Evolutionary conservation across 768 basidiomycete genomes (phyloP).

Genomic region (Strobilomyces dryophilus): DNA sequence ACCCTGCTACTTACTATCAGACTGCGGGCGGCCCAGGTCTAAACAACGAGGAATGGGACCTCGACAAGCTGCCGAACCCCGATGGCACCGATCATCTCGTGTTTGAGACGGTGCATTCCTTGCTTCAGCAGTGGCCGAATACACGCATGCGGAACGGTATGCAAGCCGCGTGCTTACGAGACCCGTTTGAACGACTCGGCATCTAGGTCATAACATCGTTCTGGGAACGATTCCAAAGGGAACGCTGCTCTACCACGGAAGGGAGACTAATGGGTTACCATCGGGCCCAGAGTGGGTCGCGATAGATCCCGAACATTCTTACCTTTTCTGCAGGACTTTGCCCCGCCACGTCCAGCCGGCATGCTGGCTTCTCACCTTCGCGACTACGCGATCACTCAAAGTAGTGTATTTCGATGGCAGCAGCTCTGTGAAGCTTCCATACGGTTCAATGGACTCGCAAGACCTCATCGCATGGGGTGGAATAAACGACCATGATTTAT

Average conservation of each 20-base stretch:
- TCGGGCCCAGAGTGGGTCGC: conserved; percentile 29
- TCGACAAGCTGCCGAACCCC: background rate
- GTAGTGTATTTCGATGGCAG: conserved; percentile 30
- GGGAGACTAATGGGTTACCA: conserved; percentile 15
- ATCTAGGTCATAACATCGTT: conserved; percentile 15
- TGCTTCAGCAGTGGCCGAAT: conserved; percentile 40
- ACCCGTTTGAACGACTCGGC: background rate
- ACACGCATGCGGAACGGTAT: conserved; percentile 41
- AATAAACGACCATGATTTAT: conserved; percentile 11
- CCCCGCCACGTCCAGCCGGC: background rate
- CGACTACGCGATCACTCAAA: conserved; percentile 24
- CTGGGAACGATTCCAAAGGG: conserved; percentile 31
- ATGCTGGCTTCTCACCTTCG: conserved; percentile 32
- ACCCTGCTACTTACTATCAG: no score
- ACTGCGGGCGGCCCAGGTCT: no score
- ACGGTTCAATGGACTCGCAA: conserved; percentile 32
- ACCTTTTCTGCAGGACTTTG: conserved; percentile 32
- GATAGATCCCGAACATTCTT: conserved; percentile 33
- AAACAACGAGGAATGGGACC: background rate
- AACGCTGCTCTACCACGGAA: conserved; percentile 33
- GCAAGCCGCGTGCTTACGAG: background rate
- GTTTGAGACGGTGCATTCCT: conserved; percentile 16
- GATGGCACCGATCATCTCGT: conserved; percentile 29
- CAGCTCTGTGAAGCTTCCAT: conserved; percentile 3
- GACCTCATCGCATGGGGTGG: conserved; percentile 34